Evolutionary conservation across 1,284 basidiomycete species (phyloP).

Genomic region (Neonothopanus nambi): DNA sequence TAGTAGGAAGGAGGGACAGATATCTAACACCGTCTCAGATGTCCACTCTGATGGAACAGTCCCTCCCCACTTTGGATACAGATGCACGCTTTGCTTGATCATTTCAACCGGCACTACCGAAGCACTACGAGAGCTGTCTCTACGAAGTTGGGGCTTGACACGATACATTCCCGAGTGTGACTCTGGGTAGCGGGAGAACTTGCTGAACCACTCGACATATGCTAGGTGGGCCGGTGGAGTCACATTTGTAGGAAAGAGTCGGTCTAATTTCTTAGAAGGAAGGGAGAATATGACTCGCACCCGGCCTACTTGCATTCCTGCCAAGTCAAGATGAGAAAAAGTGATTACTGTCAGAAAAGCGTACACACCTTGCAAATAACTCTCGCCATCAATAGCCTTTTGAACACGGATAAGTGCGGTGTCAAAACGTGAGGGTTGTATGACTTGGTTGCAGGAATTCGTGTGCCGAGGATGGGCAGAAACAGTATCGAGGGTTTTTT

Average conservation of each 20-base stretch:
- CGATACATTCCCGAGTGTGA: neutral
- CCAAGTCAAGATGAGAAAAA: too few species aligned
- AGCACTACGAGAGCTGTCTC: neutral
- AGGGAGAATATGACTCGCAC: neutral
- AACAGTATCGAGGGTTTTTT: neutral
- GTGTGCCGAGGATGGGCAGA: neutral
- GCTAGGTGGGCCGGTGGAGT: neutral
- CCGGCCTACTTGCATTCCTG: slow-evolving; percentile 1
- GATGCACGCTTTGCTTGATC: neutral
- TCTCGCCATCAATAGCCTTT: too few species aligned
- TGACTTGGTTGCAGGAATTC: neutral
- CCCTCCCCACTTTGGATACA: slow-evolving; percentile 10
- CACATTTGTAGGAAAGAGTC: neutral
- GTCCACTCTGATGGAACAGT: neutral
- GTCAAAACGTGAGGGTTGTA: slow-evolving; percentile 2
- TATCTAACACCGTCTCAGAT: neutral
- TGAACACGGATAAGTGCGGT: slow-evolving; percentile 5
- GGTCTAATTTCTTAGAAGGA: neutral
- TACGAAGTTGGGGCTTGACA: neutral
- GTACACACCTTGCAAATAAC: too few species aligned
- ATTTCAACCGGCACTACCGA: neutral
- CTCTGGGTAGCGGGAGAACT: neutral
- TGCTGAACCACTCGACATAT: too few species aligned
- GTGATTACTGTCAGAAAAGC: too few species aligned
- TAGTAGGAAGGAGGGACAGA: neutral